Percentiles rank a stretch among this genome's conserved stretches.
Conservation (phyloP, 768 basidiomycete genomes). For the Podaxis carcinomalis region DNA sequence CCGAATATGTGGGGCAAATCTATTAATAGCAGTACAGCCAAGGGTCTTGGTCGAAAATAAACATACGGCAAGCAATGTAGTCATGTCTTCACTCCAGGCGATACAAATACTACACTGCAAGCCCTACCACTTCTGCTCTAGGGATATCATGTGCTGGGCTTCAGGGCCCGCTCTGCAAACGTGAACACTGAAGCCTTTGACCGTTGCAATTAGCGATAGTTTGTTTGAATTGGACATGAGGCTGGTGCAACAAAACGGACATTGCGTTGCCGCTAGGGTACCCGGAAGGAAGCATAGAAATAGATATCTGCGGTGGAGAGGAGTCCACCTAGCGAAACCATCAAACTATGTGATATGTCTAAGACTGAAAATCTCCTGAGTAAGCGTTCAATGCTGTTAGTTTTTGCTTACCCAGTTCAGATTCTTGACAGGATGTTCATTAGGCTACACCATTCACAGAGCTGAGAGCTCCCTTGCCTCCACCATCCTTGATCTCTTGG, state of each 20-base stretch:
- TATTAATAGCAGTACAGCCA: too few species aligned
- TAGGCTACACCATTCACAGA: constrained; percentile 16
- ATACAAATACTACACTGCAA: too few species aligned
- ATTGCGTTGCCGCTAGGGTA: too few species aligned
- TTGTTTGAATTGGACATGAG: not conserved
- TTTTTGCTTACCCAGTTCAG: not conserved
- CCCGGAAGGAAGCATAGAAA: not conserved
- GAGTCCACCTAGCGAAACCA: not conserved
- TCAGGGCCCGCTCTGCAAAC: too few species aligned
- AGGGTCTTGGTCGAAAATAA: too few species aligned
- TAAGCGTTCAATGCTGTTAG: constrained; percentile 21
- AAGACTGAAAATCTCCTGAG: not conserved
- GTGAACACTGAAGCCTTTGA: too few species aligned
- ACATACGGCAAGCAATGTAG: too few species aligned
- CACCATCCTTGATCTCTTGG: constrained; percentile 13
- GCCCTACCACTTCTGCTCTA: too few species aligned
- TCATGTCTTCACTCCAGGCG: too few species aligned
- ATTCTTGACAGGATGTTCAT: not conserved
- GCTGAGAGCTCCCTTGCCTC: not conserved
- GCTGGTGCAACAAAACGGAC: not conserved
- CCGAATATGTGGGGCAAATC: too few species aligned
- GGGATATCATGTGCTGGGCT: too few species aligned
- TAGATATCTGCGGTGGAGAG: not conserved
- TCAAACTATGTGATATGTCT: not conserved
- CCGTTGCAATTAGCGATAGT: too few species aligned